Conservation (phyloP, 2,329 filamentous ascomycete genomes). For the Pyricularia pennisetigena region DNA sequence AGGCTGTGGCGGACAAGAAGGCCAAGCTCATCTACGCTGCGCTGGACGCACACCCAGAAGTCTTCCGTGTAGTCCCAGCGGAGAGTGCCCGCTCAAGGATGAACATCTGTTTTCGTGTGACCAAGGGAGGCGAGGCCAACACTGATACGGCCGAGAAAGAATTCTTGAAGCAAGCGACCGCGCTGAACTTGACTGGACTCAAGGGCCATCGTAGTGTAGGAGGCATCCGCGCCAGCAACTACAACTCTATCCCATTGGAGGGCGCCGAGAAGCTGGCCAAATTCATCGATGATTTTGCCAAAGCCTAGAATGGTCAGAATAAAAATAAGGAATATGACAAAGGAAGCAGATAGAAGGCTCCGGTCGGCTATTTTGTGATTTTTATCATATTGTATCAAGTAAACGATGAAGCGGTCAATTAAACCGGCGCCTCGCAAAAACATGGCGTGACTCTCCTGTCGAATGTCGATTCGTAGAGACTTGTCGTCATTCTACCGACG, state of each 20-base stretch:
- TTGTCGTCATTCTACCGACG: background rate
- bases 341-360: background rate
- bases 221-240: constrained; percentile 79
- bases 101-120: constrained; percentile 89
- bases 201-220: constrained; percentile 86
- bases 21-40: constrained; percentile 65
- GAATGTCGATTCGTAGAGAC: background rate
- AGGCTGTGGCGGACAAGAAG: constrained; percentile 65
- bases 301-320: background rate
- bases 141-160: constrained; percentile 64
- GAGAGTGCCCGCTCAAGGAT: constrained; percentile 72
- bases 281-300: constrained; percentile 48
- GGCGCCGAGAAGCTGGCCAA: constrained; percentile 57
- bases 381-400: background rate
- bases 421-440: background rate
- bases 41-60: constrained; percentile 60
- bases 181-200: constrained; percentile 61
- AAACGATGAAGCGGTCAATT: background rate
- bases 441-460: background rate
- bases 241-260: constrained; percentile 69
- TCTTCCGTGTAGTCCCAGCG: constrained; percentile 72
- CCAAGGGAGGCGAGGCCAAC: constrained; percentile 35
- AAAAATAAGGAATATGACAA: background rate
- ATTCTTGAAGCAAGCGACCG: constrained; percentile 66
- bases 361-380: background rate